Percentiles rank a stretch among this genome's conserved stretches.
Conservation (phyloP, 2,329 filamentous ascomycete species). For the Tolypocladium tundrense region DNA sequence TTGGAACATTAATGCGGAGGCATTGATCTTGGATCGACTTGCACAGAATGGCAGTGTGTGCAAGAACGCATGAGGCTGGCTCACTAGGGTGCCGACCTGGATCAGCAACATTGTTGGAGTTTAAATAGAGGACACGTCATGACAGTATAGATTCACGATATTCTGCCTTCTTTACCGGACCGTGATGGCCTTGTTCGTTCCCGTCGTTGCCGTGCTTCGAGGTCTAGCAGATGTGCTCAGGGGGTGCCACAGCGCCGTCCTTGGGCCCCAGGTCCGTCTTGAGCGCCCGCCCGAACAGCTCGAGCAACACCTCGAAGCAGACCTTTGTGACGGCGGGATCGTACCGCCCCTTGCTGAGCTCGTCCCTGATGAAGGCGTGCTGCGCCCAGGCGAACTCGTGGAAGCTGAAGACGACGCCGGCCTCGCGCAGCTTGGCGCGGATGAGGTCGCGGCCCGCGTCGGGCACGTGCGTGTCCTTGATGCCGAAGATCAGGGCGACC, state of each 20-base stretch:
- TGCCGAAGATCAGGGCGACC: slow-evolving; percentile 81
- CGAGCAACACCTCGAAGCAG: slow-evolving; percentile 83
- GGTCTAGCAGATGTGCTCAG: slow-evolving; percentile 61
- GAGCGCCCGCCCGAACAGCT: slow-evolving; percentile 70
- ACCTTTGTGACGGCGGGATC: slow-evolving; percentile 78
- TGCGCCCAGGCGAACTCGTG: slow-evolving; percentile 91
- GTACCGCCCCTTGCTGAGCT: slow-evolving; percentile 87
- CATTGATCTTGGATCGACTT: not conserved
- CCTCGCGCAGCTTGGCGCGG: slow-evolving; percentile 68
- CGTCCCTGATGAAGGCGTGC: slow-evolving; percentile 89
- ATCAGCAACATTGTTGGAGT: not conserved
- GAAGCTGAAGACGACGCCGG: slow-evolving; percentile 65
- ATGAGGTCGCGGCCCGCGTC: slow-evolving; percentile 75
- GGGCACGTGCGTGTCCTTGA: slow-evolving; percentile 84
- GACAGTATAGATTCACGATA: not conserved
- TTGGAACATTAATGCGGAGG: not conserved
- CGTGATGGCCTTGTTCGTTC: too few relatives aligned
- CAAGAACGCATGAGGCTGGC: not conserved
- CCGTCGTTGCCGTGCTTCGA: too few relatives aligned
- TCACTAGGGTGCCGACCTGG: not conserved
- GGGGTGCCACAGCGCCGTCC: slow-evolving; percentile 47
- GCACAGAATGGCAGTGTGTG: not conserved
- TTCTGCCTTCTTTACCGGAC: not conserved
- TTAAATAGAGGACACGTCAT: not conserved
- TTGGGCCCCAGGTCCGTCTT: slow-evolving; percentile 67